A percentile compares a stretch with the other conserved stretches of the same genome.
Evolutionary conservation across 768 basidiomycete genomes (phyloP).

Genomic region (Mrakia gelida): DNA sequence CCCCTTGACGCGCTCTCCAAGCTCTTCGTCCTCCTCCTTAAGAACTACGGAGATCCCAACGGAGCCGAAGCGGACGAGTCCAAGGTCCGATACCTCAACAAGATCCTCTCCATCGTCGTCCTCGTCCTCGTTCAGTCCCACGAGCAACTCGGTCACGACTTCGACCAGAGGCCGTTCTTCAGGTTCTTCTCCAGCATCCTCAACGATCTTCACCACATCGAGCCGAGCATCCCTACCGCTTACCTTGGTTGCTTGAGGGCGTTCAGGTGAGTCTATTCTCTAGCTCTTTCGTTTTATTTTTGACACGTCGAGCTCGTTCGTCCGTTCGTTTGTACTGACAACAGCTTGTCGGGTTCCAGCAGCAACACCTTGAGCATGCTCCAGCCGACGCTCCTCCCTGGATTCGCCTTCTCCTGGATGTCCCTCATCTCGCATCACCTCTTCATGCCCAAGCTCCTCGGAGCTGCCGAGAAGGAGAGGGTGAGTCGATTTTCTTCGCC

Average conservation of each 20-base stretch:
- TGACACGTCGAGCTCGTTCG: background rate
- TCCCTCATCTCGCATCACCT: slow-evolving; percentile 89
- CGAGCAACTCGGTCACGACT: slow-evolving; percentile 83
- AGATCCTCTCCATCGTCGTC: slow-evolving; percentile 95
- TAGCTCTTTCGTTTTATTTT: slow-evolving; percentile 23
- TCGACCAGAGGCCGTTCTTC: slow-evolving; percentile 97
- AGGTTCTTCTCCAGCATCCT: slow-evolving; percentile 95
- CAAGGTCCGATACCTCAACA: slow-evolving; percentile 92
- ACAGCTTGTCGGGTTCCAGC: slow-evolving; percentile 64
- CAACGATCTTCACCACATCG: slow-evolving; percentile 83
- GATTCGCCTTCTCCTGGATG: slow-evolving; percentile 98
- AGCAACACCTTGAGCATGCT: slow-evolving; percentile 94
- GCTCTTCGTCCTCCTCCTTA: slow-evolving; percentile 95
- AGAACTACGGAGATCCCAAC: slow-evolving; percentile 91
- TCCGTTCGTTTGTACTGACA: background rate
- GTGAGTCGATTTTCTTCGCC: slow-evolving; percentile 45
- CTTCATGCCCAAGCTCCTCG: slow-evolving; percentile 92
- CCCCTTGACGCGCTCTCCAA: slow-evolving; percentile 93
- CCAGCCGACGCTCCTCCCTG: slow-evolving; percentile 93
- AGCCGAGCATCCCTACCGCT: slow-evolving; percentile 74
- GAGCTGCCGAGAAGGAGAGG: slow-evolving; percentile 76
- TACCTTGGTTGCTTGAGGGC: slow-evolving; percentile 73
- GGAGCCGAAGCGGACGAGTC: slow-evolving; percentile 90
- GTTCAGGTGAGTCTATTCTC: slow-evolving; percentile 60
- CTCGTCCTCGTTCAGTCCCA: slow-evolving; percentile 91